These are phyloP conservation scores for Lipomyces orientalis DNA, from an alignment of 805 yeast genomes.

Conservation along the genomic window DNA sequence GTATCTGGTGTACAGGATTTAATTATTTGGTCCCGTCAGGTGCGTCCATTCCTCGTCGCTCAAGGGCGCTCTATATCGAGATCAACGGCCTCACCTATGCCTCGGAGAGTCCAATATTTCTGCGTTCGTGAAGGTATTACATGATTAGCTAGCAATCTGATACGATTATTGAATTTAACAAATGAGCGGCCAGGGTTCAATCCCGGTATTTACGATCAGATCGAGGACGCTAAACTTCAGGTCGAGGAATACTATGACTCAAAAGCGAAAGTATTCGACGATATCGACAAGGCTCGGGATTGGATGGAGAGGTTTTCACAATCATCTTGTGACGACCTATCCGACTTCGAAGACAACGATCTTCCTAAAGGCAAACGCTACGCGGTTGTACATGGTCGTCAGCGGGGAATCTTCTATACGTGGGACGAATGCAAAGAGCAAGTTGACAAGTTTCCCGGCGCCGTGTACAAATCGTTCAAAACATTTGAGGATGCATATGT, in stretches of 20 bases:
- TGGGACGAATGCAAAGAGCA: constrained; percentile 60
- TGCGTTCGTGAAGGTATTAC: background rate
- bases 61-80: background rate
- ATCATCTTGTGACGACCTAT: constrained; percentile 6
- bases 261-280: constrained; percentile 7
- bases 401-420: constrained; percentile 59
- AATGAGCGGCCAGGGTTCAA: background rate
- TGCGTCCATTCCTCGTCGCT: background rate
- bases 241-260: background rate
- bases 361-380: constrained; percentile 43
- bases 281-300: constrained; percentile 1
- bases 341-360: background rate
- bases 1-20: background rate
- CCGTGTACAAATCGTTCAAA: constrained; percentile 62
- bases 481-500: constrained; percentile 56
- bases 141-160: background rate
- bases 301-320: background rate
- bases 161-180: background rate
- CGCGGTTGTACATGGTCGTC: constrained; percentile 62
- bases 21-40: background rate
- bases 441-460: constrained; percentile 62
- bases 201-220: constrained; percentile 13
- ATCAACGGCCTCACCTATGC: background rate
- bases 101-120: background rate
- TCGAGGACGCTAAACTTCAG: constrained; percentile 3